Evolutionary conservation across 2,329 filamentous ascomycete genomes (phyloP).

Genomic region (Aspergillus fischeri): DNA sequence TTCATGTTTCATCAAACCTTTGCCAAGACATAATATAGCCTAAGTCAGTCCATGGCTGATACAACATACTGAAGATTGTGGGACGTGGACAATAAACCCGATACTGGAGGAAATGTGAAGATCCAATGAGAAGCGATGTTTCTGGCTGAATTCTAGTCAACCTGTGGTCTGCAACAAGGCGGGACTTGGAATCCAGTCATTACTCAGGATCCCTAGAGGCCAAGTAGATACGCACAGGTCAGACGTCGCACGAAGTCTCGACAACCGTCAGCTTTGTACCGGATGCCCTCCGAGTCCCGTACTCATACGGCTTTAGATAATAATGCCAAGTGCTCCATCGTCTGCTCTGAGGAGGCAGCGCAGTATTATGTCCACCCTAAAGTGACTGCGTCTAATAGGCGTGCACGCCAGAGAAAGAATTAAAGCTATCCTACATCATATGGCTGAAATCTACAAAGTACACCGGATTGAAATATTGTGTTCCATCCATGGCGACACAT

Average conservation of each 20-base stretch:
- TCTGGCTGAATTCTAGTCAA: neutral
- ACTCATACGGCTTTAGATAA: neutral
- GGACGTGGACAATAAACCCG: neutral
- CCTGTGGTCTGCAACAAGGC: neutral
- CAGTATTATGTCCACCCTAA: neutral
- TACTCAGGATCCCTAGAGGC: neutral
- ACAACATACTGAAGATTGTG: neutral
- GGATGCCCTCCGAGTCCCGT: neutral
- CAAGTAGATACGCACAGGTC: no score
- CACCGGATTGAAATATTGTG: neutral
- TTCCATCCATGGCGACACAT: neutral
- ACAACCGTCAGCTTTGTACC: neutral
- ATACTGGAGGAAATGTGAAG: neutral
- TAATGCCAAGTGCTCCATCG: neutral
- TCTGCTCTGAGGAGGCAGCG: neutral
- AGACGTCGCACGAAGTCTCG: no score
- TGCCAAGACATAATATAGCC: conserved; percentile 11
- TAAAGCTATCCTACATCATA: neutral
- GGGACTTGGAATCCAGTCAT: neutral
- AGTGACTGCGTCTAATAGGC: neutral
- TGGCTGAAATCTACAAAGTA: neutral
- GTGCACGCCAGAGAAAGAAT: no score
- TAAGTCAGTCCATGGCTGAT: neutral
- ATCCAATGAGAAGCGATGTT: neutral
- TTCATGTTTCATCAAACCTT: conserved; percentile 7